Base-by-base conservation (phyloP, 352 stramenopile genomes). In the Globisporangium paddicum region DNA sequence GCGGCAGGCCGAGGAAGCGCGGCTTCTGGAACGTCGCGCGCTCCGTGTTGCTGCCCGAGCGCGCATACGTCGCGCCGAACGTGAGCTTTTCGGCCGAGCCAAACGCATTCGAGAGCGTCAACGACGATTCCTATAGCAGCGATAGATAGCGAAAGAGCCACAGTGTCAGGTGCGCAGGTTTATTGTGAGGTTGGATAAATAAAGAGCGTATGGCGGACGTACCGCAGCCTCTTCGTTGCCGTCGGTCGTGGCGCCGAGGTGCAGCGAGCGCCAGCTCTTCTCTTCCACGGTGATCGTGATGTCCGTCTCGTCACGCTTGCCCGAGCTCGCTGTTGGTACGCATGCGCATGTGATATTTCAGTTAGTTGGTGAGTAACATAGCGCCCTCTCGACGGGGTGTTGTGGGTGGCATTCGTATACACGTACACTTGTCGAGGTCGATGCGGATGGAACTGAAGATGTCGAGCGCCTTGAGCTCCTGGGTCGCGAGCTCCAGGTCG, bases 241-340 rank as follows among this genome's bases (percentile, higher is more conserved):
- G 46, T 95, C 85, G 4, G 87, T 93, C 3, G 78, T 92, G 7
- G 85, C 86, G n/a, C 85, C 83, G 4, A 94, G 71, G 51, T 96
- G 80, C 44, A 96, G 69, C 53, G 86, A 90, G 8, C 86, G 73
- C 85, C 89, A 96, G 66, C 75, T 71, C 63, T 91, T 95, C 50
- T 96, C 87, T 67, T 91, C 81, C 23, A 96, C 85, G 13, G 80
- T 92, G 67, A 96, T 95, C 8, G 76, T 93, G 34, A 96, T 66
- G 49, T 96, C 87, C 21, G 82, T 90, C 65, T 95, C 86, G 62
- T 91, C 75, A 11, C 66, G 65, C 50, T 79, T 62, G 5, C 86
- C 72, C 52, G 78, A 90, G 61, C 78, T 92, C 40, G 77, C 80
- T 89, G 52, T 23, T n/a, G 13, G 18, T 37, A 51, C 19, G 55